These are phyloP conservation scores for Pleoardoris graminearum DNA, from an alignment of 2,329 filamentous ascomycete species.

Conservation along the genomic window DNA sequence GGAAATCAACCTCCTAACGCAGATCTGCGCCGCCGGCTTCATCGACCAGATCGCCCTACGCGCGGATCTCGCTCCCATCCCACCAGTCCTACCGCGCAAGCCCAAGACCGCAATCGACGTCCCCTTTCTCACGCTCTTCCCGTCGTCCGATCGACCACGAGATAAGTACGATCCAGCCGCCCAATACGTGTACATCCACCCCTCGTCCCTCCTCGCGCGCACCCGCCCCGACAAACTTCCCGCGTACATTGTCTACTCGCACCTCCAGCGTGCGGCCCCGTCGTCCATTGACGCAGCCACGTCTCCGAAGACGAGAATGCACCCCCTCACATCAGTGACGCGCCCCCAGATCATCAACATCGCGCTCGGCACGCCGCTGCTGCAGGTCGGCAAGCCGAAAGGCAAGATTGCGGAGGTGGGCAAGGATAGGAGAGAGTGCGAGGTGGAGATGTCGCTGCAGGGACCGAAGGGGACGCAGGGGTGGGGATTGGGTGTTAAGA, in stretches of 20 bases:
- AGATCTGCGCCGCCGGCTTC: slow-evolving; percentile 90
- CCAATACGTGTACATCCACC: slow-evolving; percentile 82
- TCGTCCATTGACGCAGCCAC: slow-evolving; percentile 43
- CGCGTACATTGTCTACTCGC: slow-evolving; percentile 83
- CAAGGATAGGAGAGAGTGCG: slow-evolving; percentile 68
- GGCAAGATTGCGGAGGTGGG: slow-evolving; percentile 69
- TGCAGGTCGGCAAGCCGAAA: slow-evolving; percentile 87
- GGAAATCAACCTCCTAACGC: slow-evolving; percentile 76
- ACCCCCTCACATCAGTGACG: slow-evolving; percentile 78
- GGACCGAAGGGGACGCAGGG: slow-evolving; percentile 70
- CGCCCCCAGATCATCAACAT: slow-evolving; percentile 75
- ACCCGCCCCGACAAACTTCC: slow-evolving; percentile 63
- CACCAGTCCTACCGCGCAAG: slow-evolving; percentile 58
- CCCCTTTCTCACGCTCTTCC: slow-evolving; percentile 83
- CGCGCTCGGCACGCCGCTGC: slow-evolving; percentile 80
- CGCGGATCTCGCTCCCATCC: slow-evolving; percentile 78
- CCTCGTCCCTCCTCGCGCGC: slow-evolving; percentile 74
- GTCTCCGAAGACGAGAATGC: slow-evolving; percentile 74
- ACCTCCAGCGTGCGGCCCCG: slow-evolving; percentile 72
- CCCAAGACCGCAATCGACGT: slow-evolving; percentile 89
- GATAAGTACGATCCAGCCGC: slow-evolving; percentile 55
- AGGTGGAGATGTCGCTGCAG: slow-evolving; percentile 76
- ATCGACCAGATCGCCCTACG: slow-evolving; percentile 93
- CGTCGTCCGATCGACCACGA: slow-evolving; percentile 54
- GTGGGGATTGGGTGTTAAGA: slow-evolving; percentile 85